These are phyloP conservation scores for Paratinospora sagittata DNA, from an alignment of 164 flowering plant species.

Conservation along the genomic window DNA sequence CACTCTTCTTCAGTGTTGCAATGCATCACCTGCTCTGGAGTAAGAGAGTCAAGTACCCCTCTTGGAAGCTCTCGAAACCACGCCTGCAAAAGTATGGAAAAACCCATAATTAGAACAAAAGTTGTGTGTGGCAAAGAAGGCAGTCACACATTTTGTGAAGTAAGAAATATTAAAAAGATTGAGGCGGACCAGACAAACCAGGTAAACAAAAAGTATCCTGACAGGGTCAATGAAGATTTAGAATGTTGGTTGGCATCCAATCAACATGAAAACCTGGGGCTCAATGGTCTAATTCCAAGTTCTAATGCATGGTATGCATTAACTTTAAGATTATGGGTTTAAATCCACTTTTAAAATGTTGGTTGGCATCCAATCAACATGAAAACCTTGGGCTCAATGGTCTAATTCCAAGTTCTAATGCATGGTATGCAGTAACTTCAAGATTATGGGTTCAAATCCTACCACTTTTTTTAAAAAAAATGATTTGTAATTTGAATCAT, in stretches of 20 bases:
- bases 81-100: constrained; percentile 39
- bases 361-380: too few species aligned
- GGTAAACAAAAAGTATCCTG: too few species aligned
- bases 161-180: neutral
- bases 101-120: neutral
- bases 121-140: neutral
- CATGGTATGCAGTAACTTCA: neutral
- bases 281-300: neutral
- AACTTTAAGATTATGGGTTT: neutral
- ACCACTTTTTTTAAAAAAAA: neutral
- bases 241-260: neutral
- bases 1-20: constrained; percentile 90
- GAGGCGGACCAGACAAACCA: neutral
- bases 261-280: neutral
- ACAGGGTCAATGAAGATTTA: too few species aligned
- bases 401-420: too few species aligned
- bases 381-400: neutral
- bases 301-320: neutral
- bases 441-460: neutral
- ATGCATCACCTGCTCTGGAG: constrained; percentile 88
- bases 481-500: neutral
- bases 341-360: neutral
- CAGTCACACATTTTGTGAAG: neutral
- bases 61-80: constrained; percentile 97
- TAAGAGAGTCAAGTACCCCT: constrained; percentile 82